Evolutionary conservation across 2,329 filamentous ascomycete species (phyloP), one percentile per base, ranked within the genome.

Genomic region (Sporothrix pallida): DNA sequence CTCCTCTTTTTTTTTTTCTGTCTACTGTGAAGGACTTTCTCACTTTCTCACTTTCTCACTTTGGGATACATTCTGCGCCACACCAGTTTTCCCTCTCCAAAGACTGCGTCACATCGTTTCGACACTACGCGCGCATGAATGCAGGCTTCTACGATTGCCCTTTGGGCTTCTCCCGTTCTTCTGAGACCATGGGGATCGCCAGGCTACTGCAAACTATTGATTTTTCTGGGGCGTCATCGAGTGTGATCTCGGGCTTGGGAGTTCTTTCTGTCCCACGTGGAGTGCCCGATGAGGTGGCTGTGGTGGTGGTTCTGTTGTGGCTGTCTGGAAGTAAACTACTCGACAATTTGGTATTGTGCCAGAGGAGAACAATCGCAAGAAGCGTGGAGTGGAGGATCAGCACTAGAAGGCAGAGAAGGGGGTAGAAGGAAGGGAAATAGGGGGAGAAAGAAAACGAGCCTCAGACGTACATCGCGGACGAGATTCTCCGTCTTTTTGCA

Each of bases 351-450:
- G 9, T 65, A 65, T 65, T 65, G 42, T 65, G 17, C n/a, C 17
- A 8, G n/a, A 7, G 4, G 42, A 46, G 62, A 65, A 65, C 62
- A 65, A 65, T 65, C 17, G 62, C 13, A 65, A 65, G 62, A 65
- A 15, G 62, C 42, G 62, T 15, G n/a, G 26, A 5, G 26, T 10
- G 17, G 17, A n/a, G 7, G 58, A 20, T 20, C n/a, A n/a, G 15
- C 42, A 48, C 42, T 37, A 60, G 56, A 60, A 60, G 26, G 62
- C 15, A 23, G 23, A 12, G 60, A 20, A 44, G 10, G 37, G 17
- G 1, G 10, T 12, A 13, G 10, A 58, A 31, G 23, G 20, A 58
- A 13, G 15, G 17, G 26, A 62, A 56, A 7, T 2, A 56, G 52
- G 17, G 8, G 52, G 13, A 26, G 23, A 26, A 37, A 60, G 26